Conservation (phyloP, 106 monocot species). For the Allium sativum region DNA sequence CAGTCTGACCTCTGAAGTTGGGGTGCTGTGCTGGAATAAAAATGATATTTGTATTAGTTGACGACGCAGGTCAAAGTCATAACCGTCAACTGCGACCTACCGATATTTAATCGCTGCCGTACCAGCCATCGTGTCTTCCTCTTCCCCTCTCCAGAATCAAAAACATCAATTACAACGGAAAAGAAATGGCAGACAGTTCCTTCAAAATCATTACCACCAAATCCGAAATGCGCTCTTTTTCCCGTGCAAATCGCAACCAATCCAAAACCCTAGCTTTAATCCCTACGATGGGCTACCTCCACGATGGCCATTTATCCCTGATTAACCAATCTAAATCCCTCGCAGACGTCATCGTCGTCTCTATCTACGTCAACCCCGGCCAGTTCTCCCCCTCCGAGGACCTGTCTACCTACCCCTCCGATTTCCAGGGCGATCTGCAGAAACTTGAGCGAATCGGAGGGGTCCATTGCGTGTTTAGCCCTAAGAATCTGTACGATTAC, state of each 20-base stretch:
- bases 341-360: constrained; percentile 63
- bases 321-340: constrained; percentile 29
- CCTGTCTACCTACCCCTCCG: constrained; percentile 71
- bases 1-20: no score
- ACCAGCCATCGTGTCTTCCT: no score
- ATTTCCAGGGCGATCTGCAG: constrained; percentile 50
- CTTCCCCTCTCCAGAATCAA: no score
- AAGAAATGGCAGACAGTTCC: not conserved
- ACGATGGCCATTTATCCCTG: constrained; percentile 84
- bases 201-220: constrained; percentile 46
- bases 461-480: constrained; percentile 75
- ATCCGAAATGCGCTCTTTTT: constrained; percentile 65
- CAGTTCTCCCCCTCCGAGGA: constrained; percentile 94
- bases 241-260: constrained; percentile 13
- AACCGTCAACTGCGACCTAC: no score
- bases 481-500: constrained; percentile 48
- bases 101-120: no score
- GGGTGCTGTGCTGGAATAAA: no score
- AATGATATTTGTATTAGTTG: no score
- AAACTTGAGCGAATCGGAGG: constrained; percentile 37
- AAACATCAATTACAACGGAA: no score
- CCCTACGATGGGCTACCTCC: constrained; percentile 98
- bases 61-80: no score
- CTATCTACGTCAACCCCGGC: constrained; percentile 93
- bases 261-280: constrained; percentile 49